Conservation (phyloP, 805 yeast genomes). For the Diddensiella caesifluorescens region DNA sequence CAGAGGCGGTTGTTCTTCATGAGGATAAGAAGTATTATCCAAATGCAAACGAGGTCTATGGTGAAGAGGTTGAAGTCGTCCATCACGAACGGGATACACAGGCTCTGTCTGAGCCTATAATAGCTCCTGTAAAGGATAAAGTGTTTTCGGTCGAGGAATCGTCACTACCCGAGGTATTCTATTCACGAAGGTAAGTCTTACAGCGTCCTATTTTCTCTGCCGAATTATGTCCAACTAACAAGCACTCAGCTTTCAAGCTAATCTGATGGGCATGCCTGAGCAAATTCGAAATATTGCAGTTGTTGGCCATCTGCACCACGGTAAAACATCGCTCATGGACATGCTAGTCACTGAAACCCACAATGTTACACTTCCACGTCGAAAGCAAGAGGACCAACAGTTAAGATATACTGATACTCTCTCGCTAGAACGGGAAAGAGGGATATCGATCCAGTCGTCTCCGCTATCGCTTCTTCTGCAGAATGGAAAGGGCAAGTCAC, state of each 20-base stretch:
- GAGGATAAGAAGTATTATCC: conserved; percentile 45
- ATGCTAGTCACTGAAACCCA: conserved; percentile 65
- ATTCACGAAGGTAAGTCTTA: conserved; percentile 49
- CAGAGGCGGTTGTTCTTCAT: conserved; percentile 34
- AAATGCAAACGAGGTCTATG: conserved; percentile 44
- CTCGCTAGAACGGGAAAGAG: conserved; percentile 62
- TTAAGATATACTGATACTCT: conserved; percentile 68
- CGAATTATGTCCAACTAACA: no score
- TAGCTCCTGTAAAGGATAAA: conserved; percentile 45
- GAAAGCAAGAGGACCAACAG: conserved; percentile 39
- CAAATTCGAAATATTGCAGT: conserved; percentile 69
- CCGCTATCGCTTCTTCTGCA: conserved; percentile 58
- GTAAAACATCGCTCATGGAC: conserved; percentile 79
- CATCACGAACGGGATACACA: conserved; percentile 51
- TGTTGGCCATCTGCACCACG: conserved; percentile 77
- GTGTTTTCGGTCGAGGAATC: conserved; percentile 45
- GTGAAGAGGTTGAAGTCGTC: conserved; percentile 60
- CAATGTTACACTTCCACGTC: conserved; percentile 28
- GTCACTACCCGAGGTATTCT: conserved; percentile 53
- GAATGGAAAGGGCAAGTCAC: conserved; percentile 49
- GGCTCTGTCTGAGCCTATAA: conserved; percentile 56
- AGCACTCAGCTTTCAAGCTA: conserved; percentile 34
- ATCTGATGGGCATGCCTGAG: conserved; percentile 48
- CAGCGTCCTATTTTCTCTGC: no score
- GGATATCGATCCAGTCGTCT: conserved; percentile 57